Base-by-base conservation (phyloP, 1,284 basidiomycete genomes). In the Wallemia hederae region DNA sequence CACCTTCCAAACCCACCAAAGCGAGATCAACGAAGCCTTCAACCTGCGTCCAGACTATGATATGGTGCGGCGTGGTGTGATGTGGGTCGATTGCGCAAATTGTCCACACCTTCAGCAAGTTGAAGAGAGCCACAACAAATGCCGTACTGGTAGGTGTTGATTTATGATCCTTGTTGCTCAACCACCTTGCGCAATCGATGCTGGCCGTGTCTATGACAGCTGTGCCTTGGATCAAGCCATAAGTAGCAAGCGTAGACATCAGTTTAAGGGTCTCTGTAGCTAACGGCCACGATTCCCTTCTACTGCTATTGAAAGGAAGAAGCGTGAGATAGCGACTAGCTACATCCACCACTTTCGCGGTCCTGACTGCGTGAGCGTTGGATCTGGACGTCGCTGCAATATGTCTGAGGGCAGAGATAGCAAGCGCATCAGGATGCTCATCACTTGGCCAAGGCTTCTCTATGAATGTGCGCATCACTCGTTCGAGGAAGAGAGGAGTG, bases 1-100 rank as follows among this genome's bases (percentile, higher is more conserved):
- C 39, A 49, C 39, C 39, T 11, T n/a, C 5, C 5, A 49, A n/a
- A 5, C 14, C 39, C 5, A n/a, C 39, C 22, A 49, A 49, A 49
- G 39, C 39, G 5, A 49, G 5, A n/a, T 49, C 39, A 49, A 49
- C 22, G 9, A 83, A 82, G 1, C 78, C 80, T 17, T 73, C 71
- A 2, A 91, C 74, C 66, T 90, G 87, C 60, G 81, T 86, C 91
- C 90, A 96, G 1, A 85, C 73, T 58, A 96, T 80, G 62, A 88
- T 87, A 69, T 97, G 90, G 19, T 76, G 76, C 0, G 85, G 86
- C 5, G 80, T 82, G 5, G 88, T 91, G 62, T 77, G 75, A 69
- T 97, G 91, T 1, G 91, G 90, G 68, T 96, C 85, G 24, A 79
- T 77, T 0, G 89, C 85, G 65, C 87, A 91, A 1, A 79, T 74